Conservation (phyloP, 441 rosid species). For the Jatropha podagrica region DNA sequence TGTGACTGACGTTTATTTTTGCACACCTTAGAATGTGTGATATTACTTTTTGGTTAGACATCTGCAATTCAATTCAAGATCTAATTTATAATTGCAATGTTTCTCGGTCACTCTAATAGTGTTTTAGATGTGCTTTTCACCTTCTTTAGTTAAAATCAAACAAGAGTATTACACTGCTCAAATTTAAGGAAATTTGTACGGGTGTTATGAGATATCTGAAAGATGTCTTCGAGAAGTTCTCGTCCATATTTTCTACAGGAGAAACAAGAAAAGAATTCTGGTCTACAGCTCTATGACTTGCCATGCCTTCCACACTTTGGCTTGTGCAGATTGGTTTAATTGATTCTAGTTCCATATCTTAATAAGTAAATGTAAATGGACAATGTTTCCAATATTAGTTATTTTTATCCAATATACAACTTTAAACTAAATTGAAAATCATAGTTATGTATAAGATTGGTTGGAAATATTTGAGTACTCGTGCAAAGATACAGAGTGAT, state of each 20-base stretch:
- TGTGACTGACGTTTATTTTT: background rate
- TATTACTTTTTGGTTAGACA: background rate
- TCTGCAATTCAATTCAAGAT: background rate
- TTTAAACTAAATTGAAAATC: background rate
- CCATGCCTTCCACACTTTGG: background rate
- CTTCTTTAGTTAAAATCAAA: background rate
- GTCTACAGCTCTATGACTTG: background rate
- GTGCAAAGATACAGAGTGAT: background rate
- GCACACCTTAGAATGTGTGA: background rate
- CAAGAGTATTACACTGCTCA: background rate
- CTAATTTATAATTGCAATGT: background rate
- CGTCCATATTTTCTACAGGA: background rate
- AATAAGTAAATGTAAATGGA: background rate
- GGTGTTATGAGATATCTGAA: background rate
- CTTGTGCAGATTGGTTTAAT: background rate
- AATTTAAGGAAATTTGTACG: background rate
- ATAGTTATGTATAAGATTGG: background rate
- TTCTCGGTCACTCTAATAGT: background rate
- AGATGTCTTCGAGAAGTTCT: background rate
- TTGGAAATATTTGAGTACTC: no score
- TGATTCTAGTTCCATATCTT: background rate
- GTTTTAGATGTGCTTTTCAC: background rate
- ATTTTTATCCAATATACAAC: background rate
- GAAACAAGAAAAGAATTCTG: slow-evolving; percentile 6
- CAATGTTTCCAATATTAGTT: background rate